Conservation (phyloP, 805 yeast genomes). For the Barnettozyma populi region DNA sequence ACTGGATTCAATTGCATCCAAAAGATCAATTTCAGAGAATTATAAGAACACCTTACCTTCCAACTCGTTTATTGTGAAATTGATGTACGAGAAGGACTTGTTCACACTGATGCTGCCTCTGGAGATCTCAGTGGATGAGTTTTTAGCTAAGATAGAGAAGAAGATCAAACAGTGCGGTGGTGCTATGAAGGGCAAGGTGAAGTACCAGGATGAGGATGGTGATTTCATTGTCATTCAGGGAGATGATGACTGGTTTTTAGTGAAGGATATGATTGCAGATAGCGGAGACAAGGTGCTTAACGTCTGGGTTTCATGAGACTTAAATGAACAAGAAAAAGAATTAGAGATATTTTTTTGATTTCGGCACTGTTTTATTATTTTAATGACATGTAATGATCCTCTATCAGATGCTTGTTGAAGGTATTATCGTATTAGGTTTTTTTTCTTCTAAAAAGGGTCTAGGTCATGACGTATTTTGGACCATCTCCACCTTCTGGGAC, state of each 20-base stretch:
- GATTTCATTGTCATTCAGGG: slow-evolving; percentile 82
- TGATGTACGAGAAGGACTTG: slow-evolving; percentile 42
- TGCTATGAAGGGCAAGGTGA: slow-evolving; percentile 46
- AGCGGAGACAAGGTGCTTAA: slow-evolving; percentile 42
- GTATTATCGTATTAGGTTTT: no score
- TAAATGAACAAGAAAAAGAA: background rate
- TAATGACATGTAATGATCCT: slow-evolving; percentile 8
- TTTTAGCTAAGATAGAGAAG: slow-evolving; percentile 52
- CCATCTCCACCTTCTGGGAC: slow-evolving; percentile 99
- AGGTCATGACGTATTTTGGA: slow-evolving; percentile 88
- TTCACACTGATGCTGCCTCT: slow-evolving; percentile 62
- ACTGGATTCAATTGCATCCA: slow-evolving; percentile 24
- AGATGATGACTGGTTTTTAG: slow-evolving; percentile 85
- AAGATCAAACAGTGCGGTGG: slow-evolving; percentile 51
- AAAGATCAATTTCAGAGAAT: slow-evolving; percentile 35
- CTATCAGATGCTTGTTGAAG: background rate
- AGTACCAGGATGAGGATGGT: slow-evolving; percentile 92
- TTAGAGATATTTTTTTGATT: background rate
- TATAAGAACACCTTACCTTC: slow-evolving; percentile 34
- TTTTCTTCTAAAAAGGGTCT: background rate
- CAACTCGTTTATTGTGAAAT: slow-evolving; percentile 33
- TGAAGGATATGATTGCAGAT: slow-evolving; percentile 62
- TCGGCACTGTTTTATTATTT: background rate
- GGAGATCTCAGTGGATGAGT: slow-evolving; percentile 43
- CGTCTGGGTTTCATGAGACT: slow-evolving; percentile 33